Percentiles rank a stretch among this genome's conserved stretches.
Evolutionary conservation across 148 eudicot species (phyloP).

Genomic region (Chenopodium quinoa): DNA sequence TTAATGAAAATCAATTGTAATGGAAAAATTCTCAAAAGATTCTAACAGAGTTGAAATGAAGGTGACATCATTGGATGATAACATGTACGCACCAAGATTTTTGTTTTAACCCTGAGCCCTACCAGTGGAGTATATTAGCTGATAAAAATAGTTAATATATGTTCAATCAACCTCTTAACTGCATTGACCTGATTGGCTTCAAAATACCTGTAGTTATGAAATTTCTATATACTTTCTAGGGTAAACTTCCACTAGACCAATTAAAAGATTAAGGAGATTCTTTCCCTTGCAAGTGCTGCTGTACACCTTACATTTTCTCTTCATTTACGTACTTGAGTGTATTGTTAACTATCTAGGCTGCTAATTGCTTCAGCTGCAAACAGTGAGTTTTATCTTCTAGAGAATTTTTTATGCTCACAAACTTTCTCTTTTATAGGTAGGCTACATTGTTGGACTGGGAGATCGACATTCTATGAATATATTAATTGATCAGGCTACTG

Average conservation of each 20-base stretch:
- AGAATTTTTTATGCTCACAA: constrained; percentile 5
- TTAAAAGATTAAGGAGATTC: neutral
- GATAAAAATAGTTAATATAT: too few species aligned
- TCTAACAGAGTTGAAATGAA: neutral
- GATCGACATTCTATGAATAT: constrained; percentile 98
- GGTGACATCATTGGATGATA: neutral
- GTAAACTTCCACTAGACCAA: neutral
- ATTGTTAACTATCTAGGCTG: neutral
- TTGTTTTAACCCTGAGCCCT: too few species aligned
- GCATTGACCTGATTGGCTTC: neutral
- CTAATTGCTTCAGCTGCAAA: neutral
- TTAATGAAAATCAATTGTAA: too few species aligned
- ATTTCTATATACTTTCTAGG: neutral
- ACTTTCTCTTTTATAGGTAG: constrained; percentile 50
- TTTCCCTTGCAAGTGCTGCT: neutral
- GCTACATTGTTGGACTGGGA: constrained; percentile 97
- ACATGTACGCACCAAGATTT: too few species aligned
- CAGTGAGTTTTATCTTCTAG: neutral
- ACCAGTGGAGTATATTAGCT: too few species aligned
- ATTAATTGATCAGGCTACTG: constrained; percentile 87
- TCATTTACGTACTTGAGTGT: neutral
- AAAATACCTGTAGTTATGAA: neutral
- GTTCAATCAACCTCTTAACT: neutral
- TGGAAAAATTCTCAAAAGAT: neutral
- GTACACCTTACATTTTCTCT: neutral